Base-by-base conservation (phyloP, 192 early-diverging fungal species). In the Coemansia sp. region DNA sequence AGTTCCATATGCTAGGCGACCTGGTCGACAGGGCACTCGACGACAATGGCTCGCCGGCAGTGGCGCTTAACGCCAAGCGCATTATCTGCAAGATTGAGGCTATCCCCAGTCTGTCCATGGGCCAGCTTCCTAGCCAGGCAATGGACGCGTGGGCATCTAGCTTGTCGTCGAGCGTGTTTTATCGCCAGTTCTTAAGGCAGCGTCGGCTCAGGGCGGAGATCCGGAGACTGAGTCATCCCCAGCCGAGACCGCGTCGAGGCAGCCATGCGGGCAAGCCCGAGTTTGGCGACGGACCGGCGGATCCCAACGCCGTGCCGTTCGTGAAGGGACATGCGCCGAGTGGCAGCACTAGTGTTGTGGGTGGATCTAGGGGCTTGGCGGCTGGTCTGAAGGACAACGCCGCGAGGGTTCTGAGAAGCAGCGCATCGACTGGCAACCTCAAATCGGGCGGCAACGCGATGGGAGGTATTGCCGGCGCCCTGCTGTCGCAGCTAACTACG, bases 321-420 rank as follows among this genome's bases (percentile, higher is more conserved):
- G 58, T 37, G 35, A 57, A 64, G 17, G 62, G 50, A 9, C 53
- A 43, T 42, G 52, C 32, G 3, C 47, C 33, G 19, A 64, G 57
- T 52, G 77, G 72, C 26, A 75, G 64, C 53, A 23, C 63, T 13
- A 81, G 74, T 55, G 62, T 59, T 0, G 52, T 66, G 13, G 63
- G 67, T 4, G 62, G 63, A 3, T 63, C 80, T 4, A 70, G 74
- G 66, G 80, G 80, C 3, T 63, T 82, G 70, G 80, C 80, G 26
- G 80, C 80, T 0, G 80, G 80, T 21, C 69, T 82, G 47, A 82
- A 82, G 47, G 80, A 74, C 71, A 82, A 82, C 55, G 80, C 80
- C 4, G 72, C 69, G 42, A 72, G 75, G 3, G 80, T 72, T 13
- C 59, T 82, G 35, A 68, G 80, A 33, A 82, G 80, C 63, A 82